Base-by-base conservation (phyloP, 148 eudicot species). In the Spergularia bocconei region DNA sequence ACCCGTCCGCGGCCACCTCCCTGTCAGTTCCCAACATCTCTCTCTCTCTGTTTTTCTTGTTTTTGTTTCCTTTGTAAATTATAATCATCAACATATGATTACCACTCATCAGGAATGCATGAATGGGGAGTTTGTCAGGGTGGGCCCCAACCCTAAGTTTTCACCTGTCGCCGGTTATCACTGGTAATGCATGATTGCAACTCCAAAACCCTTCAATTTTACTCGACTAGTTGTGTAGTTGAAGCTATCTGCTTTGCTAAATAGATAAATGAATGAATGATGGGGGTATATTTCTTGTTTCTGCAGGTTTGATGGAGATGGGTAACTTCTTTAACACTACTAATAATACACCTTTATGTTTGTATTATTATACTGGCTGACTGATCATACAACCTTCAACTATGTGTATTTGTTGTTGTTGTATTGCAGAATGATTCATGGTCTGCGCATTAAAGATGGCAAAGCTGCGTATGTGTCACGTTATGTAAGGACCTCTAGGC, bases 221-320 rank as follows among this genome's bases (percentile, higher is more conserved):
- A 29, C 36, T 29, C 1, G 2, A 29, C 36, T 29, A 2, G 36
- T 29, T 2, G 36, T 29, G 36, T 29, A 19, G 60, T 57, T 57
- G 60, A 57, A 57, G 21, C 36, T 29, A 29, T 29, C 36, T 29
- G 36, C 36, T 29, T 29, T 29, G 36, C 36, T 2, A 29, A 29
- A 29, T 29, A 44, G 4, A 41, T 41, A 5, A 41, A 41, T 41
- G 7, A 4, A 41, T 41, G 5, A 41, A 6, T 44, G 48, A 29
- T 41, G 25, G 7, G 36, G 68, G 59, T 76, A 17, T 61, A 14
- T 1, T 41, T 79, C 8, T 54, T 74, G 10, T 54, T 29, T 71
- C 5, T 87, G 87, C 93, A 94, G 98, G 98, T 95, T 95, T 79
- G 98, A 95, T 82, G 98, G 98, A 79, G 98, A 95, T 81, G 98